A percentile compares a stretch with the other conserved stretches of the same genome.
Conservation (phyloP, 768 basidiomycete genomes). For the Hydnomerulius pinastri region DNA sequence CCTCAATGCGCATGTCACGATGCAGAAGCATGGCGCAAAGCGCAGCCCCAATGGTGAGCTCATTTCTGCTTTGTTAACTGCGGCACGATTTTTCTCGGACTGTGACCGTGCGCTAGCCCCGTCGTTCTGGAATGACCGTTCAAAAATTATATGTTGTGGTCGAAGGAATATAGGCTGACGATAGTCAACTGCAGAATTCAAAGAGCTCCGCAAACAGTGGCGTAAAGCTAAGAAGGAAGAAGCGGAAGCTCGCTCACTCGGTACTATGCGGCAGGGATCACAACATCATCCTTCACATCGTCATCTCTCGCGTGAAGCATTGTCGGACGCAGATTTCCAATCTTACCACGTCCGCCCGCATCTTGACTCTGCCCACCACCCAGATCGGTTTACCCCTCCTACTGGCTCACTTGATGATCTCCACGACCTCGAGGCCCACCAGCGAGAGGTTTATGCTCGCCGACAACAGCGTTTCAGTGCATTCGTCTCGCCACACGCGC, state of each 20-base stretch:
- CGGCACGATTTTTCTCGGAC: constrained; percentile 5
- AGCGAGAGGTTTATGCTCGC: constrained; percentile 21
- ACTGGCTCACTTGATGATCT: constrained; percentile 17
- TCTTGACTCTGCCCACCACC: constrained; percentile 30
- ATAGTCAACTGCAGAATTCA: constrained; percentile 73
- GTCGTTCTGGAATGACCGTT: not conserved
- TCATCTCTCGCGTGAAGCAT: constrained; percentile 25
- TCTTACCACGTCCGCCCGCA: constrained; percentile 18
- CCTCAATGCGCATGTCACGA: constrained; percentile 96
- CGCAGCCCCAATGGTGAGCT: constrained; percentile 84
- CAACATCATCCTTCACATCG: constrained; percentile 20
- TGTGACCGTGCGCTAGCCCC: constrained; percentile 1
- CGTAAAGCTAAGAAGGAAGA: constrained; percentile 88
- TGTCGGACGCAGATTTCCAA: constrained; percentile 26
- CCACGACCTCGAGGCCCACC: constrained; percentile 19
- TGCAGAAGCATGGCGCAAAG: constrained; percentile 95
- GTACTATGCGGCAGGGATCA: constrained; percentile 15
- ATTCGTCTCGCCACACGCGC: constrained; percentile 20
- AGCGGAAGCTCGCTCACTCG: constrained; percentile 27
- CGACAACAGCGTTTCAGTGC: constrained; percentile 29
- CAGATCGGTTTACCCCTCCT: constrained; percentile 14
- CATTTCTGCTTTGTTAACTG: not conserved
- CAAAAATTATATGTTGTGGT: not conserved
- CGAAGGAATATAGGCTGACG: constrained; percentile 10
- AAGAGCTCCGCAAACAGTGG: constrained; percentile 96